These are phyloP conservation scores for Dryadomyces sulphureus DNA, from an alignment of 2,329 filamentous ascomycete species.

Conservation along the genomic window DNA sequence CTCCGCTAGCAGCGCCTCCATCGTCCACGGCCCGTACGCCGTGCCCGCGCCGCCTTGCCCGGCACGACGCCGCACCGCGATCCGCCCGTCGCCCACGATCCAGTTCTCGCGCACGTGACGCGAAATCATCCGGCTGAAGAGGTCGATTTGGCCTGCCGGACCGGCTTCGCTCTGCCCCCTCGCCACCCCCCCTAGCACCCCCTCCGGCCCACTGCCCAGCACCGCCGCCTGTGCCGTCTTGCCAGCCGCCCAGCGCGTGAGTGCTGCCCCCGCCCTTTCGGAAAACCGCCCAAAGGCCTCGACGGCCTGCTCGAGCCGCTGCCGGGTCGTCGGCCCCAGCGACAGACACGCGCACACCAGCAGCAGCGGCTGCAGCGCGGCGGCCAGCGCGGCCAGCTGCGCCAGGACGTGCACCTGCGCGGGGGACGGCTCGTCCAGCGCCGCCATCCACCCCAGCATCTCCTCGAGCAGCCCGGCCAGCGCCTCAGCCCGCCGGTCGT, in stretches of 20 bases:
- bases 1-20: slow-evolving; percentile 16
- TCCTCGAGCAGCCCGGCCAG: slow-evolving; percentile 18
- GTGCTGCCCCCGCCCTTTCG: neutral
- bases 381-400: slow-evolving; percentile 10
- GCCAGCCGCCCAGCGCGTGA: neutral
- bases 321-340: neutral
- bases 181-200: neutral
- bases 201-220: neutral
- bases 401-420: slow-evolving; percentile 15
- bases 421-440: slow-evolving; percentile 4
- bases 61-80: slow-evolving; percentile 13
- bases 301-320: slow-evolving; percentile 2
- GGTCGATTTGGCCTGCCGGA: slow-evolving; percentile 18
- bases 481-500: slow-evolving; percentile 18
- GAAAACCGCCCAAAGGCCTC: slow-evolving; percentile 3
- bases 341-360: slow-evolving; percentile 7
- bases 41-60: slow-evolving; percentile 2
- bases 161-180: neutral
- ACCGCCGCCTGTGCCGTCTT: neutral
- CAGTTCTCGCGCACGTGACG: slow-evolving; percentile 31
- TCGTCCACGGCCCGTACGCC: slow-evolving; percentile 16
- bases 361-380: slow-evolving; percentile 10
- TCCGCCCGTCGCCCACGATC: slow-evolving; percentile 14
- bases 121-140: slow-evolving; percentile 27
- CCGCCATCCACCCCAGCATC: slow-evolving; percentile 13